Base-by-base conservation (phyloP, 2,329 filamentous ascomycete genomes). In the Colletotrichum coccodes region DNA sequence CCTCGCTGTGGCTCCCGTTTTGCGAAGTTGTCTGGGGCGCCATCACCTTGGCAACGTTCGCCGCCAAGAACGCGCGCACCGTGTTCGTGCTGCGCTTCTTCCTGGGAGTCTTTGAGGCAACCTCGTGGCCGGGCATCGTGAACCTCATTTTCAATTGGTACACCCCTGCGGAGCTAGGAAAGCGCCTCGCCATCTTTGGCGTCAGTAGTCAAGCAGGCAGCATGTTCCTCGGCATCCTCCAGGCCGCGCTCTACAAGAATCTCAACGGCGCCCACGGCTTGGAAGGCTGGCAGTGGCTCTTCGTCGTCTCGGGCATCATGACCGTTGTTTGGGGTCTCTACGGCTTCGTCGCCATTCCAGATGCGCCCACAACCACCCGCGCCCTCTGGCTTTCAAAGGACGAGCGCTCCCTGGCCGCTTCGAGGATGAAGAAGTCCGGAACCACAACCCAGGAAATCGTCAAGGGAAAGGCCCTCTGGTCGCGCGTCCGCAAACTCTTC, bases 141-240 rank as follows among this genome's bases (percentile, higher is more conserved):
- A 83, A 81, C 63, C 74, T 84, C n/a, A 80, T 85, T 30, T 80
- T 82, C 3, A 81, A 78, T 1, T 85, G 82, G 83, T 85, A 84
- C 66, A 75, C 76, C 16, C 73, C 79, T 69, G 63, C 70, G 1
- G 82, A 84, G 65, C 80, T 85, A 0, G 88, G 85, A 61, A 89
- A 89, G 71, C 82, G 87, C 8, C 79, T 81, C 0, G 81, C 81
- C 53, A 80, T 85, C 53, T 84, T 85, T 71, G 80, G 83, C 57
- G 81, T 86, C 0, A 85, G 83, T 23, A 84, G 86, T 11, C 84
- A 82, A 4, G 79, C 88, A 0, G 87, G 85, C 0, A 78, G 79
- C 28, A 87, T 89, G 84, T 85, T 89, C 56, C 84, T 84, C n/a
- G 87, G 86, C 1, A 88, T 87, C 67, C 79, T 89, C 0, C 86